These are phyloP conservation scores for Botrytis paeoniae DNA, from an alignment of 2,329 filamentous ascomycete species.

Conservation along the genomic window DNA sequence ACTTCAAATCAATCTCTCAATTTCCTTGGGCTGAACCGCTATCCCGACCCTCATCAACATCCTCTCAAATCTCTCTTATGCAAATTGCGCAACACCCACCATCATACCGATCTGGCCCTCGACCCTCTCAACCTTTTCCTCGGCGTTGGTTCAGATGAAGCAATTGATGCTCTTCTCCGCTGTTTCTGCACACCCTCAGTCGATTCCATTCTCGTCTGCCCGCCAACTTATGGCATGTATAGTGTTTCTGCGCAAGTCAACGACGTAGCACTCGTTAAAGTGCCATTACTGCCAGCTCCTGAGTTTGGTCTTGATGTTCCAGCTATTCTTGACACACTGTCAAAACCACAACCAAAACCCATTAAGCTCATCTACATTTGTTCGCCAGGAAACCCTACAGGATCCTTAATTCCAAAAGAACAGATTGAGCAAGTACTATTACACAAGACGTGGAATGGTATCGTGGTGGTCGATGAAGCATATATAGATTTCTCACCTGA, in stretches of 20 bases:
- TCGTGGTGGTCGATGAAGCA: constrained; percentile 91
- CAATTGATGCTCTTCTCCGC: constrained; percentile 88
- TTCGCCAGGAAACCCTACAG: constrained; percentile 93
- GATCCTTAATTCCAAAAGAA: constrained; percentile 69
- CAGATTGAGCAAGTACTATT: constrained; percentile 72
- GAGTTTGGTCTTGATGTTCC: constrained; percentile 71
- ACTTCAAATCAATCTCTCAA: constrained; percentile 58
- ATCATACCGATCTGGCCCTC: constrained; percentile 71
- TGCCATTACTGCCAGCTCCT: constrained; percentile 73
- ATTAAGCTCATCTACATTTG: constrained; percentile 93
- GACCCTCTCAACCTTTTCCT: constrained; percentile 85
- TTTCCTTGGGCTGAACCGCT: constrained; percentile 81
- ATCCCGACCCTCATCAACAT: constrained; percentile 92
- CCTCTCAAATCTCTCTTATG: constrained; percentile 85
- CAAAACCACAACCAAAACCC: constrained; percentile 50
- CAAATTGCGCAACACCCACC: constrained; percentile 79
- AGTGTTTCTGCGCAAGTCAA: constrained; percentile 91
- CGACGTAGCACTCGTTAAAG: constrained; percentile 79
- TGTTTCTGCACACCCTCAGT: constrained; percentile 86
- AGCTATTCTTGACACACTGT: constrained; percentile 64
- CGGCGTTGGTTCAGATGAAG: constrained; percentile 94
- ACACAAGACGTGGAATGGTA: constrained; percentile 91
- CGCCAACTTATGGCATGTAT: constrained; percentile 99
- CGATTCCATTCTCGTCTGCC: constrained; percentile 91
- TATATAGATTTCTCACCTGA: constrained; percentile 91